Evolutionary conservation across 495 filamentous ascomycete species (phyloP).

Genomic region (Daldinia vernicosa): DNA sequence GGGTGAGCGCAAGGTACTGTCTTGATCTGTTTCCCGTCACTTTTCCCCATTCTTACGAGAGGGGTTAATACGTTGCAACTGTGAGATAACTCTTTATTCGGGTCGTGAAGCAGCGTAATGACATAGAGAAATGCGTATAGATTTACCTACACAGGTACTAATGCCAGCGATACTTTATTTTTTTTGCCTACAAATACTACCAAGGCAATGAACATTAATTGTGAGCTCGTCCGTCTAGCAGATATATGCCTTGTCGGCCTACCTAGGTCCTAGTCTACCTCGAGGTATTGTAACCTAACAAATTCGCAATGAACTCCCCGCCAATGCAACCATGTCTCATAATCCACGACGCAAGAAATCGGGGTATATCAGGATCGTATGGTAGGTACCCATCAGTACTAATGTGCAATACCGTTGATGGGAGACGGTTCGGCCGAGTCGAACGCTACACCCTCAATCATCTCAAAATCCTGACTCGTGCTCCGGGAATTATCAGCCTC

Average conservation of each 20-base stretch:
- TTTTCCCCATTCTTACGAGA: background rate
- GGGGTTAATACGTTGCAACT: background rate
- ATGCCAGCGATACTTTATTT: background rate
- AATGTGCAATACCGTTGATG: background rate
- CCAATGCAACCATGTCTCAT: conserved; percentile 9
- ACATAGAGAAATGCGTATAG: background rate
- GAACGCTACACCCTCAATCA: conserved; percentile 29
- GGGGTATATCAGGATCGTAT: conserved; percentile 11
- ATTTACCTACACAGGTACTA: background rate
- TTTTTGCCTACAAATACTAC: background rate
- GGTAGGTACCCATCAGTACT: background rate
- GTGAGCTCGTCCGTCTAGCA: conserved; percentile 12
- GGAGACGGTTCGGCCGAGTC: background rate
- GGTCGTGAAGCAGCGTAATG: background rate
- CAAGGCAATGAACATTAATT: background rate
- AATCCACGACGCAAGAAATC: conserved; percentile 1
- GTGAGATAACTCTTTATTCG: background rate
- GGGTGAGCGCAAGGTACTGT: background rate
- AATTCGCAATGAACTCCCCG: conserved; percentile 28
- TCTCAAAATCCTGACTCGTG: conserved; percentile 24
- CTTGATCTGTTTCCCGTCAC: background rate
- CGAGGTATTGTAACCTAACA: background rate
- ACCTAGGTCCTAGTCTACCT: conserved; percentile 18
- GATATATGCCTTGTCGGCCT: conserved; percentile 9
- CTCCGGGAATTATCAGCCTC: background rate